Percentiles rank a stretch among this genome's conserved stretches.
phyloP scores from a whole-genome alignment of 1,284 basidiomycete genomes.

The Pseudozyma sp. region DNA sequence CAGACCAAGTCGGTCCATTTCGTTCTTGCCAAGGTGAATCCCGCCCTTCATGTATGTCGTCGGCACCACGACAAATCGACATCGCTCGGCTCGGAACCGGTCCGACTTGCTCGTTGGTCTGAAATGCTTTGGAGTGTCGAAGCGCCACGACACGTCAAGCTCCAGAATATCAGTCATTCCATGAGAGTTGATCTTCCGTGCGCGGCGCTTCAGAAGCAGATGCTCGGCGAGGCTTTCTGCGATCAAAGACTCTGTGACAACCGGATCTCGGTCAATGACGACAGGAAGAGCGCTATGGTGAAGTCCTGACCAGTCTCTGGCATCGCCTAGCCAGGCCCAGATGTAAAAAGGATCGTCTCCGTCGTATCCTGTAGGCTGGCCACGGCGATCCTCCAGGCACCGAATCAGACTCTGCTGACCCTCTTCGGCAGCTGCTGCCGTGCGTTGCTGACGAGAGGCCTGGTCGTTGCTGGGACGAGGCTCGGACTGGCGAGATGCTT shows the following conservation, averaged over 20 bases:
- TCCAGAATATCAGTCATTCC: conserved; percentile 1
- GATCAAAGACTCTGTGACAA: conserved; percentile 2
- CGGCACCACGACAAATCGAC: conserved; percentile 26
- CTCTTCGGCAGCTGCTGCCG: too few species aligned
- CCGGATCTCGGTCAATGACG: neutral
- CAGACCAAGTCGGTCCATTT: neutral
- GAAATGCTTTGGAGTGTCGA: neutral
- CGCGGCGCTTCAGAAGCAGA: neutral
- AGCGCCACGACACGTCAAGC: neutral
- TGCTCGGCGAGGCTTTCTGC: conserved; percentile 4
- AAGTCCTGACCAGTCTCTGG: too few species aligned
- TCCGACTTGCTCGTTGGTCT: neutral
- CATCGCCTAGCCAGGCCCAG: neutral
- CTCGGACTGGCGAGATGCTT: too few species aligned
- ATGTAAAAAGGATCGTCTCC: conserved; percentile 3
- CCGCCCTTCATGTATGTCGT: conserved; percentile 3
- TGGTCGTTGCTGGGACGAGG: too few species aligned
- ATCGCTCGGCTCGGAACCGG: too few species aligned
- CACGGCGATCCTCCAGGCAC: too few species aligned
- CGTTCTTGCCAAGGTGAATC: neutral
- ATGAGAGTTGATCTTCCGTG: neutral
- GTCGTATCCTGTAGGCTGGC: too few species aligned
- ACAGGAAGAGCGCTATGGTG: neutral
- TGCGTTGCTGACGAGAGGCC: too few species aligned
- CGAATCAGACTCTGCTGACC: too few species aligned